Base-by-base conservation (phyloP, 2,329 filamentous ascomycete species). In the Cryphonectria radicalis region DNA sequence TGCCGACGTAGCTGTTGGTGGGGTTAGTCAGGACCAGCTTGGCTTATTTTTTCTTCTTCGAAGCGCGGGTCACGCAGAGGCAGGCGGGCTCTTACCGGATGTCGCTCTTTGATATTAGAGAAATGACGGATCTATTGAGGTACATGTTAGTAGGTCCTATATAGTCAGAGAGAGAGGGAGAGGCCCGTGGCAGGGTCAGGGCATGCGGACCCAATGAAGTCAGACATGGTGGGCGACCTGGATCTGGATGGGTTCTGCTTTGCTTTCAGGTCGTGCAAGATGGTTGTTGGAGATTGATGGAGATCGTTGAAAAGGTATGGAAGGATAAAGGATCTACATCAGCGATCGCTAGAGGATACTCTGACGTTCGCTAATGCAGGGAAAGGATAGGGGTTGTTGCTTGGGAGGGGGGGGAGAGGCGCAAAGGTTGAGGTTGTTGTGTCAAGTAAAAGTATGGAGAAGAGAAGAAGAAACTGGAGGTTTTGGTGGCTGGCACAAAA, bases 21-120 rank as follows among this genome's bases (percentile, higher is more conserved):
- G 67, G 74, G 81, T 84, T 74, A 84, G 82, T 76, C 66, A 74
- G 63, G 68, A 70, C 67, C 62, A 46, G n/a, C 57, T 63, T 64
- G 40, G 65, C 69, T 46, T 60, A 25, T 50, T 55, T 70, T n/a
- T 22, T 22, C 10, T 22, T 22, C 10, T 3, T 65, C 28, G 57
- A 28, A 50, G 60, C 32, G 65, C 70, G 25, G 50, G 59, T 32
- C 22, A 60, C 62, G n/a, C 25, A 70, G 53, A 50, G 72, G 57
- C 71, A 71, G 37, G 32, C 32, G 4, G 59, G 68, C 74, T 83
- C 90, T 79, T 88, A 97, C 93, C 95, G 93, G 84, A 98, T 97
- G 84, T 97, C 94, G 83, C 94, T 97, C 87, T 95, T 97, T 73
- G 95, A 98, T 83, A 98, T 96, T 84, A 98, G 90, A 74, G 94